These are phyloP conservation scores for Ogataea hybrid DNA, from an alignment of 1,139 yeast genomes.

Conservation along the genomic window DNA sequence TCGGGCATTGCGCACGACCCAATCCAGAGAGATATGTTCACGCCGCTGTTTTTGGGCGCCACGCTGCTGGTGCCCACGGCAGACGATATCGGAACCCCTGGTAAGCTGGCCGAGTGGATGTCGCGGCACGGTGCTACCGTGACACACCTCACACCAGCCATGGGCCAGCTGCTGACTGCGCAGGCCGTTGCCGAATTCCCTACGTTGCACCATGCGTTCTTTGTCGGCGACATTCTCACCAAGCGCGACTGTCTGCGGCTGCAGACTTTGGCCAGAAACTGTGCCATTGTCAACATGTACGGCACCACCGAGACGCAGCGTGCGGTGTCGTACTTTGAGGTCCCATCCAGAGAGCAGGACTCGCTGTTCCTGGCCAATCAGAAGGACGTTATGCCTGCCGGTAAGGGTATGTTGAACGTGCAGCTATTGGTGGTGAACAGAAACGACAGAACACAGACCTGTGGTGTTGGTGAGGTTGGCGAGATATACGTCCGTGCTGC, in stretches of 20 bases:
- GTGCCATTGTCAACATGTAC: slow-evolving; percentile 92
- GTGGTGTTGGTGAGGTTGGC: slow-evolving; percentile 99
- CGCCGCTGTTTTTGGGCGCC: slow-evolving; percentile 96
- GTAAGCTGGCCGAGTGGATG: slow-evolving; percentile 97
- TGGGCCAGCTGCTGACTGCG: slow-evolving; percentile 97
- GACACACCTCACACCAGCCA: slow-evolving; percentile 97
- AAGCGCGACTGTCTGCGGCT: slow-evolving; percentile 93
- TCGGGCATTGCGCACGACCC: slow-evolving; percentile 99
- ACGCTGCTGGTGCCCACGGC: slow-evolving; percentile 89
- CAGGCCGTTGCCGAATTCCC: slow-evolving; percentile 94
- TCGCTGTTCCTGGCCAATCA: slow-evolving; percentile 74
- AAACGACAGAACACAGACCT: slow-evolving; percentile 78
- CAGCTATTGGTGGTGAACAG: slow-evolving; percentile 93
- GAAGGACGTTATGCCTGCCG: slow-evolving; percentile 98
- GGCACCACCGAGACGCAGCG: slow-evolving; percentile 99
- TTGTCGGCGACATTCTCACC: slow-evolving; percentile 96
- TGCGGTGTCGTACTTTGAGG: slow-evolving; percentile 92
- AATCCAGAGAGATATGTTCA: slow-evolving; percentile 97
- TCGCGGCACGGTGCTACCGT: slow-evolving; percentile 86
- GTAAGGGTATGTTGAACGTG: slow-evolving; percentile 94
- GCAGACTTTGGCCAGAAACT: slow-evolving; percentile 89
- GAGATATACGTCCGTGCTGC: slow-evolving; percentile 98
- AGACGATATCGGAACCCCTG: slow-evolving; percentile 98
- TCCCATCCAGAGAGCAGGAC: slow-evolving; percentile 68
- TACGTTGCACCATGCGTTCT: slow-evolving; percentile 89